These are phyloP conservation scores for Trichoderma sp. DNA, from an alignment of 2,329 filamentous ascomycete species.

Conservation along the genomic window DNA sequence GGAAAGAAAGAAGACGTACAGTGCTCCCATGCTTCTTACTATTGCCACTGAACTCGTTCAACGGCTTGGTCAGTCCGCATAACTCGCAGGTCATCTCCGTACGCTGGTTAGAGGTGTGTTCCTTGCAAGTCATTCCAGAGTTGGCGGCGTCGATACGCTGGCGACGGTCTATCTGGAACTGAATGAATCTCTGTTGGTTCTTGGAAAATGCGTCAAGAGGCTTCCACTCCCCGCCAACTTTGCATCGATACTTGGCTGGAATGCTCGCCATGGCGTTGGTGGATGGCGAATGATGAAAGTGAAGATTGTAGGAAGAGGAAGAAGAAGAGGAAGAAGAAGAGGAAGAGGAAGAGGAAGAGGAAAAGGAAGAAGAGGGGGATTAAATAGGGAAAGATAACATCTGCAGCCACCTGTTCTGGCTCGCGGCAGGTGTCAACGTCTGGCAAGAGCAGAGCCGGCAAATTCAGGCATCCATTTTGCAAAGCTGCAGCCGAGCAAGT, in stretches of 20 bases:
- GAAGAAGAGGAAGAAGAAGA: not conserved
- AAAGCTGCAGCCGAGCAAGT: not conserved
- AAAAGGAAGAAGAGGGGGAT: not conserved
- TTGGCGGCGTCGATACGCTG: constrained; percentile 37
- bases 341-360: too few relatives aligned
- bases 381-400: not conserved
- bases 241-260: constrained; percentile 38
- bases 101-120: constrained; percentile 38
- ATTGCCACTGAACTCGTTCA: constrained; percentile 40
- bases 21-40: constrained; percentile 37
- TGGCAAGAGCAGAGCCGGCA: not conserved
- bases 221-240: constrained; percentile 45
- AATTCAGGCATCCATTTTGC: constrained; percentile 7
- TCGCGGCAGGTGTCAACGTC: constrained; percentile 11
- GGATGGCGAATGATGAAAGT: not conserved
- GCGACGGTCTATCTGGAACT: constrained; percentile 29
- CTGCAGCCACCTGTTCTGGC: not conserved
- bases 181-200: constrained; percentile 39
- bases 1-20: constrained; percentile 35
- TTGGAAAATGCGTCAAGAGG: constrained; percentile 40
- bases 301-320: not conserved
- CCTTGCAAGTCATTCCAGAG: constrained; percentile 44
- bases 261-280: constrained; percentile 5
- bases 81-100: constrained; percentile 40
- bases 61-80: constrained; percentile 38